A percentile compares a stretch with the other conserved stretches of the same genome.
phyloP scores from a whole-genome alignment of 1,139 yeast species.

The Trichomonascaceae sp. region DNA sequence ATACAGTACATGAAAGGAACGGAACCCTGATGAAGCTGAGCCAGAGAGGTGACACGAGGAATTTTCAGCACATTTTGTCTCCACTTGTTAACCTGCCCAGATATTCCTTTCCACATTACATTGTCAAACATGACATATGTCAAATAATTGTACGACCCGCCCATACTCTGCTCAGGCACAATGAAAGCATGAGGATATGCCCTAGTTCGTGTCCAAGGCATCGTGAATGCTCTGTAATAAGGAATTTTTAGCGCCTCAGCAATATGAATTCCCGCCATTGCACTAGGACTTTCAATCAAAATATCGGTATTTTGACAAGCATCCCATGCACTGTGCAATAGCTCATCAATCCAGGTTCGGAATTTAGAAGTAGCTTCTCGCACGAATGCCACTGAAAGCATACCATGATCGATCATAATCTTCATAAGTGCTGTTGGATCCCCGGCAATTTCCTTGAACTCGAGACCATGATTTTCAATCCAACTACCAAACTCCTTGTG shows the following conservation, averaged over 20 bases:
- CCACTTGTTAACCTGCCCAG: conserved; percentile 88
- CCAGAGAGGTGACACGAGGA: conserved; percentile 60
- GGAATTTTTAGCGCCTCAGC: conserved; percentile 90
- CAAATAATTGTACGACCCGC: conserved; percentile 86
- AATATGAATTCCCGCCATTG: conserved; percentile 92
- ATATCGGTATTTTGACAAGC: conserved; percentile 84
- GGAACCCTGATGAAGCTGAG: conserved; percentile 62
- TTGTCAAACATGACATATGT: conserved; percentile 91
- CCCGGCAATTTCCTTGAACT: conserved; percentile 76
- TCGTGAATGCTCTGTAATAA: conserved; percentile 89
- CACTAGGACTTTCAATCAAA: conserved; percentile 86
- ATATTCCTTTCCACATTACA: conserved; percentile 88
- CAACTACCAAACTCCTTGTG: conserved; percentile 75
- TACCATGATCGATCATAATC: conserved; percentile 85
- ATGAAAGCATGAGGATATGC: conserved; percentile 96
- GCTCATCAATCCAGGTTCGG: conserved; percentile 71
- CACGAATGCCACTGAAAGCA: conserved; percentile 75
- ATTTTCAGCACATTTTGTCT: conserved; percentile 60
- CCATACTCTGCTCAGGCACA: conserved; percentile 88
- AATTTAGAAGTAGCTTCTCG: conserved; percentile 78
- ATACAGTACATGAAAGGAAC: conserved; percentile 87
- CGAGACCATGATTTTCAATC: conserved; percentile 61
- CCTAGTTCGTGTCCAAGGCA: conserved; percentile 97
- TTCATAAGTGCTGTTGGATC: conserved; percentile 91
- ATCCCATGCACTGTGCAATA: conserved; percentile 67